These are phyloP conservation scores for Globisporangium barbulae DNA, from an alignment of 352 stramenopile species.

Conservation along the genomic window DNA sequence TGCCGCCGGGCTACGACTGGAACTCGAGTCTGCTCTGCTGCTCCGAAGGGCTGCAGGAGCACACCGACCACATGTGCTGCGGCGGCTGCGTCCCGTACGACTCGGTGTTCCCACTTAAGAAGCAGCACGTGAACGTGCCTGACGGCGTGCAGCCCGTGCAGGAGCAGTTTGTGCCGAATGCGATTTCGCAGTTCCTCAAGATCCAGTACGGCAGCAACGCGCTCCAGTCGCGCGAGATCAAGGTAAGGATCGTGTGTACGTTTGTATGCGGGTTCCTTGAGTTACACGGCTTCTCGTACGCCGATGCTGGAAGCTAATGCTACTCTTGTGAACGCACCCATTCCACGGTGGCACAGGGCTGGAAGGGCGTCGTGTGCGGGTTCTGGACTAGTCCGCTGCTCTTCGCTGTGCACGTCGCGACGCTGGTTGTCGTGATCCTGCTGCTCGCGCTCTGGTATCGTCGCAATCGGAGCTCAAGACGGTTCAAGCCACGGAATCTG, in stretches of 20 bases:
- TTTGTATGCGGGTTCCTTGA: constrained; percentile 5
- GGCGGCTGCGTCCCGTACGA: constrained; percentile 60
- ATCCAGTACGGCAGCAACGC: constrained; percentile 66
- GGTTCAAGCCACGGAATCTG: constrained; percentile 44
- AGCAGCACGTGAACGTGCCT: constrained; percentile 37
- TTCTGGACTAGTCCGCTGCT: constrained; percentile 71
- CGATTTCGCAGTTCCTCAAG: constrained; percentile 53
- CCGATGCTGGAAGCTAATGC: neutral
- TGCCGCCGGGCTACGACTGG: constrained; percentile 58
- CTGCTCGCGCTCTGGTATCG: constrained; percentile 38
- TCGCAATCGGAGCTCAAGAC: constrained; percentile 18
- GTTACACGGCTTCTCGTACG: neutral
- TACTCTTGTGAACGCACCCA: neutral
- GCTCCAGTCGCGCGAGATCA: constrained; percentile 65
- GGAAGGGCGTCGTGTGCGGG: constrained; percentile 74
- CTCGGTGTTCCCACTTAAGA: constrained; percentile 61
- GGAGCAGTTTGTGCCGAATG: constrained; percentile 49
- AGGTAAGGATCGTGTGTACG: constrained; percentile 36
- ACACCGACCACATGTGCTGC: constrained; percentile 75
- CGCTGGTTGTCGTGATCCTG: constrained; percentile 36
- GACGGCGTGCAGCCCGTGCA: constrained; percentile 44
- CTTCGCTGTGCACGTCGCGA: constrained; percentile 51
- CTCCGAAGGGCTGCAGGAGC: constrained; percentile 56
- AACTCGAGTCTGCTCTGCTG: constrained; percentile 67
- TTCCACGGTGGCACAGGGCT: constrained; percentile 34